Base-by-base conservation (phyloP, 176 grass and related monocot species). In the Lolium rigidum region DNA sequence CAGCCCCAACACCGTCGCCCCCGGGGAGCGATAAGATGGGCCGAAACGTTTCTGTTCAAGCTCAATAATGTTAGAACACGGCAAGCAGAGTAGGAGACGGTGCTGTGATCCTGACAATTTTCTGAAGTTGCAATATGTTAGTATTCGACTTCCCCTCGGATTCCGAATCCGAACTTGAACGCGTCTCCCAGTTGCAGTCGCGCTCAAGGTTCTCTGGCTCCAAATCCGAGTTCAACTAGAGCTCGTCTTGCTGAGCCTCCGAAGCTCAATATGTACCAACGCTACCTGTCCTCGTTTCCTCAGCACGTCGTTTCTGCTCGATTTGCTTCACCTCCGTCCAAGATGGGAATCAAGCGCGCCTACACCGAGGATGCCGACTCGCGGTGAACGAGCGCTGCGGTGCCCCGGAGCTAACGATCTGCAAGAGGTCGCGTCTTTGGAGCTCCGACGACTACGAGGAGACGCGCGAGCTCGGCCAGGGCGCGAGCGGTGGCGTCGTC, bases 361-460 rank as follows among this genome's bases (percentile, higher is more conserved):
- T 20, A 44, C 10, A 51, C 64, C 4, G 56, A 21, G 63, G 22
- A 7, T 10, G 20, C 41, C 49, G 16, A 18, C 24, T 50, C 60
- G 8, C 8, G n/a, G 44, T 51, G 21, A 22, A 74, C 46, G 8
- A 8, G 12, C 22, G 46, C 21, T 28, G 5, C 59, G 74, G 15
- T 16, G 17, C 61, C 44, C 79, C 44, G 13, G 6, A 44, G 43
- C n/a, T 25, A 2, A 26, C 58, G 6, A 48, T 6, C 56, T 11
- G 4, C 86, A 67, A 57, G 16, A 9, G 71, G 11, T 10, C 71
- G 60, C 17, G 22, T 13, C 1, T 77, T 7, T 58, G 72, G 60
- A 59, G 10, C 80, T 24, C 49, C 17, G 24, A 15, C 20, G 79
- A 87, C 35, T 87, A 82, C 79, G 48, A 57, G 35, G 4, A 9